phyloP scores from a whole-genome alignment of 169 alveolate species.

The Babesia sp. region DNA sequence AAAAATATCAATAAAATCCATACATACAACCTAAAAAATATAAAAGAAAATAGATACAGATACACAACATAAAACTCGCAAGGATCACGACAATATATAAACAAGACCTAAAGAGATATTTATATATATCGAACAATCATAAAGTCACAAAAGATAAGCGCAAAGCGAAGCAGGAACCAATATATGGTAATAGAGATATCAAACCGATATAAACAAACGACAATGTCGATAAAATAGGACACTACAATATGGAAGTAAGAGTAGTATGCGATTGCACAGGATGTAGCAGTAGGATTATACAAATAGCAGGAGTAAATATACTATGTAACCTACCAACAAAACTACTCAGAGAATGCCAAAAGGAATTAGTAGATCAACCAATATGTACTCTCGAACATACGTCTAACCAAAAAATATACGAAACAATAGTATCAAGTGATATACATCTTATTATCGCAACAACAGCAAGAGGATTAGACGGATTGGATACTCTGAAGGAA shows the following conservation, averaged over 20 bases:
- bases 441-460: slow-evolving; percentile 55
- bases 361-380: background rate
- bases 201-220: no score
- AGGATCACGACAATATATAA: no score
- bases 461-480: slow-evolving; percentile 54
- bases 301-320: slow-evolving; percentile 55
- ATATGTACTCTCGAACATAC: background rate
- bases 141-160: no score
- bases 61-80: no score
- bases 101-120: no score
- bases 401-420: slow-evolving; percentile 17
- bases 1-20: no score
- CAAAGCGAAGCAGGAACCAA: no score
- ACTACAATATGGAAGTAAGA: slow-evolving; percentile 17
- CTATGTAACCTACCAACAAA: slow-evolving; percentile 44
- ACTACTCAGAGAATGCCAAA: slow-evolving; percentile 20
- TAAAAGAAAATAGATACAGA: no score
- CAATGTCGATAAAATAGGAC: no score
- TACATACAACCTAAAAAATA: no score
- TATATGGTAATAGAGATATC: no score
- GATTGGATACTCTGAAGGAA: slow-evolving; percentile 33
- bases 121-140: no score
- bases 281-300: slow-evolving; percentile 48
- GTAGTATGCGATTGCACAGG: slow-evolving; percentile 55
- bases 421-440: slow-evolving; percentile 13